Evolutionary conservation across 371 early-diverging fungal genomes (phyloP), one percentile per base, ranked within the genome.

Genomic region (Rozella allomycis): DNA sequence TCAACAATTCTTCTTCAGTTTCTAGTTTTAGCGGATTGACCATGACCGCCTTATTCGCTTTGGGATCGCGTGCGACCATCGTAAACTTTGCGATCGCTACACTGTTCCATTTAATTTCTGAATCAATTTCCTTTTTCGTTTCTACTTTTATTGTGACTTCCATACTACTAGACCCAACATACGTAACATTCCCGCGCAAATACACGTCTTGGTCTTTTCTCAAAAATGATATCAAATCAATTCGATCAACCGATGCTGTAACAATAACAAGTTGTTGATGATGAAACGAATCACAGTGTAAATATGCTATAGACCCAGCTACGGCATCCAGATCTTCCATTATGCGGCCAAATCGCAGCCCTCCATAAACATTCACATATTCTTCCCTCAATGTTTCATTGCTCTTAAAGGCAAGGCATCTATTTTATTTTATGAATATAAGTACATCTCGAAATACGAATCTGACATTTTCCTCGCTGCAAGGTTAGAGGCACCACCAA

Each of bases 161-260:
- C 79, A 90, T 78, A 2, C 82, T 81, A 38, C 80, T 80, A 27
- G 45, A 62, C 11, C 91, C 91, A 0, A 81, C 86, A 43, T 71
- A 75, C 8, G 70, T 65, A 12, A 84, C 80, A 26, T 26, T 13
- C 1, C 86, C 90, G 21, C 60, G 57, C 9, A 88, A 33, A 13
- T 70, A 68, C 31, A 80, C 62, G 41, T 85, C 77, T 23, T 52
- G 32, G 36, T 74, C 61, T 6, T 60, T 48, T 3, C 66, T 60
- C 20, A 79, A 55, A 4, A 57, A 58, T 20, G 63, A 42, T 26
- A 76, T 49, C 32, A 90, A 44, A 28, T 87, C 85, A 25, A 90
- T 67, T 10, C 90, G 60, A 50, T 90, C 88, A 3, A 90, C 74
- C 4, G 78, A 67, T 0, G 91, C 90, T 6, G 80, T 25, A 26